These are phyloP conservation scores for Trichoderma orchidacearum DNA, from an alignment of 495 filamentous ascomycete genomes.

Conservation along the genomic window DNA sequence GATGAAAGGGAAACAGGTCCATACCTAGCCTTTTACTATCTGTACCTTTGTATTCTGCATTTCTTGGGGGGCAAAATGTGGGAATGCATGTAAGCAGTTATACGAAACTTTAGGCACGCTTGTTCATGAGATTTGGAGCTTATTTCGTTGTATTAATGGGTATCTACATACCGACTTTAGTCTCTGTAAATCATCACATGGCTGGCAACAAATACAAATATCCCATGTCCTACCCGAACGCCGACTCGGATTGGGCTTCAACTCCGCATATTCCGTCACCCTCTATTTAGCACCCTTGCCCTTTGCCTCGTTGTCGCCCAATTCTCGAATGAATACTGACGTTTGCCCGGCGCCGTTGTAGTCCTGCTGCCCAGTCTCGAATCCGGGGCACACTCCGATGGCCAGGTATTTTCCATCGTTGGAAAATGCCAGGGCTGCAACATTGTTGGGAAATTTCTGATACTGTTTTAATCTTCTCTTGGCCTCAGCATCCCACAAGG, in stretches of 20 bases:
- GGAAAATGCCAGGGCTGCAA: conserved; percentile 66
- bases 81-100: no score
- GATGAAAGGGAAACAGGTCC: no score
- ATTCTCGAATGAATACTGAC: conserved; percentile 66
- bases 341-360: conserved; percentile 54
- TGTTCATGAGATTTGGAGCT: background rate
- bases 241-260: background rate
- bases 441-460: conserved; percentile 64
- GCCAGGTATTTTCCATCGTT: conserved; percentile 71
- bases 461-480: conserved; percentile 88
- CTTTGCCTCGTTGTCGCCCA: conserved; percentile 78
- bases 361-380: conserved; percentile 81
- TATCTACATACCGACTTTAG: background rate
- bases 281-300: conserved; percentile 55
- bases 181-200: background rate
- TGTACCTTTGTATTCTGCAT: no score
- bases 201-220: background rate
- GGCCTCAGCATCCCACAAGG: conserved; percentile 84
- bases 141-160: background rate
- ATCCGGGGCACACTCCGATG: conserved; percentile 74
- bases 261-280: background rate
- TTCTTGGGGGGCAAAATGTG: no score
- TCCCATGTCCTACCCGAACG: conserved; percentile 1
- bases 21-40: no score
- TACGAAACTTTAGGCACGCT: no score